Evolutionary conservation across 2,329 filamentous ascomycete species (phyloP).

Genomic region (Cladophialophora yegresii): DNA sequence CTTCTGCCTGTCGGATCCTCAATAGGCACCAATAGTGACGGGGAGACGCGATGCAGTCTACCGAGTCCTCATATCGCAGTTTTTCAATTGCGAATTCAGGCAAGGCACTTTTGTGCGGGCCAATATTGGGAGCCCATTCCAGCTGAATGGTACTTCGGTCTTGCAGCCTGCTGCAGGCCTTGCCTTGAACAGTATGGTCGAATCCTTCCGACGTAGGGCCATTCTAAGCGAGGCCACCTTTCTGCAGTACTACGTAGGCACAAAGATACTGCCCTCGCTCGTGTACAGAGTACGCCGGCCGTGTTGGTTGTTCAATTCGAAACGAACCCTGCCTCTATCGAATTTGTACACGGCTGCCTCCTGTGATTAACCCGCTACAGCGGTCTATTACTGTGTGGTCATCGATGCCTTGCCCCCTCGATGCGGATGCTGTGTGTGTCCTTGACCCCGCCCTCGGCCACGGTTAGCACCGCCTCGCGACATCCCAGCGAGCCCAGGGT

Average conservation of each 20-base stretch:
- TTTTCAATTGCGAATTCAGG: neutral
- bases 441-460: constrained; percentile 23
- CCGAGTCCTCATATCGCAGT: neutral
- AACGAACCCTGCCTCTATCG: constrained; percentile 1
- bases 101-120: constrained; percentile 9
- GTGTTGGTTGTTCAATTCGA: neutral
- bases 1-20: constrained; percentile 8
- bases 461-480: constrained; percentile 16
- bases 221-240: constrained; percentile 3
- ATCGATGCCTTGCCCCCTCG: constrained; percentile 27
- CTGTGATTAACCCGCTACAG: neutral
- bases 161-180: neutral
- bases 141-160: constrained; percentile 4
- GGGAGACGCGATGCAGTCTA: neutral
- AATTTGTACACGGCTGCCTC: constrained; percentile 16
- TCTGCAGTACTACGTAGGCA: neutral
- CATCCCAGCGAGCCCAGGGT: constrained; percentile 3
- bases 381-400: constrained; percentile 5
- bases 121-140: neutral
- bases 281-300: too few species aligned
- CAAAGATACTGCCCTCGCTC: neutral
- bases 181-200: neutral
- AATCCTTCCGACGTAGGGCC: constrained; percentile 7
- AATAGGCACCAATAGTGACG: constrained; percentile 2
- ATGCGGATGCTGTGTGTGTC: constrained; percentile 22